These are phyloP conservation scores for Effrenium voratum DNA, from an alignment of 73 alveolate genomes.

Conservation along the genomic window DNA sequence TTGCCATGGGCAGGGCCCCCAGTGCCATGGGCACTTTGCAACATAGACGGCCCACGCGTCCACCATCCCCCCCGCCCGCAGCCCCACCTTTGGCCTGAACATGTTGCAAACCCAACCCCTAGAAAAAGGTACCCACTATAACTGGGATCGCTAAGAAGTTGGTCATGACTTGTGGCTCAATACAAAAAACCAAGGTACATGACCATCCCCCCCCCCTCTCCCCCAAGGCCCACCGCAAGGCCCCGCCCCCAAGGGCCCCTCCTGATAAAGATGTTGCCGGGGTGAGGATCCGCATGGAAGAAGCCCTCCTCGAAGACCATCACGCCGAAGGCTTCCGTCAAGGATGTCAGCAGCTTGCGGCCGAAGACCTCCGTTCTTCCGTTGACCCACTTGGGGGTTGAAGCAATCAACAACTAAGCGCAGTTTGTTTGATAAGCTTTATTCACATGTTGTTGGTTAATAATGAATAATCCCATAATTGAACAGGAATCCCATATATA, in stretches of 20 bases:
- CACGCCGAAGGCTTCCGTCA: constrained; percentile 95
- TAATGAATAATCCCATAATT: background rate
- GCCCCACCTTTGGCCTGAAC: no score
- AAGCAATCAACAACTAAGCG: no score
- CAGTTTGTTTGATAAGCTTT: no score
- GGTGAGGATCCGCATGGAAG: constrained; percentile 96
- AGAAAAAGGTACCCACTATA: no score
- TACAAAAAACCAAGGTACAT: no score
- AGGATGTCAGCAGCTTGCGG: constrained; percentile 85
- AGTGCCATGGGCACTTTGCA: no score
- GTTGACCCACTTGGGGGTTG: background rate
- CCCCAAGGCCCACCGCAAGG: background rate
- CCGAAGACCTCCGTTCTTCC: constrained; percentile 48
- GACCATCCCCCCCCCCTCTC: background rate
- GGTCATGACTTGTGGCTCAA: no score
- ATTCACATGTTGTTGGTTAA: background rate
- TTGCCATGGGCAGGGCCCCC: no score
- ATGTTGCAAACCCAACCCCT: no score
- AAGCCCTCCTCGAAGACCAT: constrained; percentile 96
- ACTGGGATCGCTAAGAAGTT: no score
- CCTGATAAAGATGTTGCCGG: constrained; percentile 96
- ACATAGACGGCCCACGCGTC: no score
- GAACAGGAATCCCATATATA: background rate
- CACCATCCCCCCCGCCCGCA: no score
- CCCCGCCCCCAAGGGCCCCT: background rate